A percentile compares a stretch with the other conserved stretches of the same genome.
Conservation (phyloP, 1,284 basidiomycete species). For the Hypsizygus ulmarius region DNA sequence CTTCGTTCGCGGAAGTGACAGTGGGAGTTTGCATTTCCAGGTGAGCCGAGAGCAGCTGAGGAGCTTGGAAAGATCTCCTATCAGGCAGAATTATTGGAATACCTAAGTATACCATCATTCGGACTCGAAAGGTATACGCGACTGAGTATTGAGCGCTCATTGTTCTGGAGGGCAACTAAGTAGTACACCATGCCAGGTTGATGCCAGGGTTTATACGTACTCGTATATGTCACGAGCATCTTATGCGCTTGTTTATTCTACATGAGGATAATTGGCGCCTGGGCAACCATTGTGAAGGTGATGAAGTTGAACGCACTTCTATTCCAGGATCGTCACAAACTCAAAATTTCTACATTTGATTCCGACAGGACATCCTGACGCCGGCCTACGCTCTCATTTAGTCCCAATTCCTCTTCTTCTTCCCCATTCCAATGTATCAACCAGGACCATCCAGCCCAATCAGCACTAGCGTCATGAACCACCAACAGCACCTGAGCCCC, state of each 20-base stretch:
- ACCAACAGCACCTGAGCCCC: slow-evolving; percentile 30
- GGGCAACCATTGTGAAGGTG: slow-evolving; percentile 30
- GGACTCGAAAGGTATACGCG: no score
- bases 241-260: background rate
- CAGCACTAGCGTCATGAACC: slow-evolving; percentile 22
- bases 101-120: no score
- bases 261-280: slow-evolving; percentile 12
- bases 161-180: no score
- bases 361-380: slow-evolving; percentile 13
- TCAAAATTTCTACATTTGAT: slow-evolving; percentile 1
- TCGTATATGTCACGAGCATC: slow-evolving; percentile 3
- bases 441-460: slow-evolving; percentile 38
- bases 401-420: slow-evolving; percentile 5
- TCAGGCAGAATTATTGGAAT: no score
- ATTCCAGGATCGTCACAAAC: slow-evolving; percentile 7
- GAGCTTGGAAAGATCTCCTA: no score
- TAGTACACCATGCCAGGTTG: no score
- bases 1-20: no score
- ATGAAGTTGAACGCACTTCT: slow-evolving; percentile 13
- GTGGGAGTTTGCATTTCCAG: no score
- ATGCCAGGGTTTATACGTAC: no score
- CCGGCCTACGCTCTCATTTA: slow-evolving; percentile 10
- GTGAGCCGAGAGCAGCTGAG: no score
- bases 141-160: no score
- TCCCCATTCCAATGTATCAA: slow-evolving; percentile 31